These are phyloP conservation scores for Lotus japonicus DNA, from an alignment of 306 rosid genomes.

Conservation along the genomic window DNA sequence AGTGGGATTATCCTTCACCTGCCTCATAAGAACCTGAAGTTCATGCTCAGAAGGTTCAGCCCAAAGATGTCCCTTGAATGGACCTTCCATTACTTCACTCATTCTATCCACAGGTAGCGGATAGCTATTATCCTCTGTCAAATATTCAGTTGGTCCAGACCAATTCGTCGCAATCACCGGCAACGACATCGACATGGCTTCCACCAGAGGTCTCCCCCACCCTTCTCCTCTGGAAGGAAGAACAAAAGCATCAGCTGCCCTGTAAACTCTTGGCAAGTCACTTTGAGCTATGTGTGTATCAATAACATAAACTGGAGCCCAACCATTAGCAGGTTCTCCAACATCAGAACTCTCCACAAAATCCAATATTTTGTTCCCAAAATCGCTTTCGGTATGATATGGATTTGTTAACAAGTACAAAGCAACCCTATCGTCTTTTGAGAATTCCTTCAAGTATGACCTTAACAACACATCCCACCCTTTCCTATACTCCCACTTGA, in stretches of 20 bases:
- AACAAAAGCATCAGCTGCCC: constrained; percentile 67
- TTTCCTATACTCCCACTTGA: constrained; percentile 89
- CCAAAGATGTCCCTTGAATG: constrained; percentile 80
- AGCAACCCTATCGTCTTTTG: constrained; percentile 42
- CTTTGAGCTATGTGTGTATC: constrained; percentile 64
- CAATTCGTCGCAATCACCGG: constrained; percentile 77
- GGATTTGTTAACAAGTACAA: constrained; percentile 72
- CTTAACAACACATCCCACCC: constrained; percentile 81
- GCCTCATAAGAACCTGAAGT: constrained; percentile 61
- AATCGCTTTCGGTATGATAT: constrained; percentile 66
- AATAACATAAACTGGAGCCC: constrained; percentile 62
- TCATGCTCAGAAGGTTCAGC: constrained; percentile 62
- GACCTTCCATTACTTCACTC: constrained; percentile 74
- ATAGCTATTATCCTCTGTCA: constrained; percentile 69
- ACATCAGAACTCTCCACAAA: constrained; percentile 50
- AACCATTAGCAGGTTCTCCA: constrained; percentile 46
- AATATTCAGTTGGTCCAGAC: constrained; percentile 83
- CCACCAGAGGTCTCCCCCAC: constrained; percentile 86
- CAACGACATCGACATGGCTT: constrained; percentile 87
- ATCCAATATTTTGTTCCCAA: constrained; percentile 68
- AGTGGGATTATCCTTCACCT: constrained; percentile 31
- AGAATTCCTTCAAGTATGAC: constrained; percentile 64
- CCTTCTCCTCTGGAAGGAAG: constrained; percentile 94
- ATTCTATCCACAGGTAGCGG: constrained; percentile 52
- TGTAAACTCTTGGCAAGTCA: constrained; percentile 63